Base-by-base conservation (phyloP, 805 yeast genomes). In the Metschnikowia lochheadii region DNA sequence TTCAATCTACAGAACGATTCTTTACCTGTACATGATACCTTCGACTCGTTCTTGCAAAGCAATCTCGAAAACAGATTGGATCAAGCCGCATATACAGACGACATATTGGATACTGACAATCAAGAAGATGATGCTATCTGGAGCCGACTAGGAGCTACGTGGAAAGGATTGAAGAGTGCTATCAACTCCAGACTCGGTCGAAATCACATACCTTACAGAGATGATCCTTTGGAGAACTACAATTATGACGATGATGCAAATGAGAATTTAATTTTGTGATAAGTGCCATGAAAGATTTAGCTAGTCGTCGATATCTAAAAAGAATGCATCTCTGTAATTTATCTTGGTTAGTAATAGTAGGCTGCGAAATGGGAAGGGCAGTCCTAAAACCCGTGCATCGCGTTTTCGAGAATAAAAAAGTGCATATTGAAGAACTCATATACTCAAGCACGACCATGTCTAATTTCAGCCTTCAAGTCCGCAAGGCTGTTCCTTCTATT, bases 401-500 rank as follows among this genome's bases (percentile, higher is more conserved):
- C 17, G 18, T 15, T 10, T 17, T 6, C 14, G 26, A 35, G 39
- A 23, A 13, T 26, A 33, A 44, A 44, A 44, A 44, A 44, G 40
- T 23, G 33, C 46, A 23, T 20, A 13, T n/a, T 17, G n/a, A 26
- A 14, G 20, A 6, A 23, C 23, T 36, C 40, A 26, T 14, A 10
- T 44, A 18, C 6, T 23, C 34, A 36, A 26, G 11, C 21, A 4
- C 42, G 14, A 42, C 7, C 20, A 74, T 73, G 78, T 71, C 77
- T 11, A 72, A 69, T 58, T 58, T 71, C 23, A 73, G 75, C 13
- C 59, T 71, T 42, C 89, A 86, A 63, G 83, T 91, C 6, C 85
- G 96, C 54, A 88, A 85, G 66, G 92, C 96, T 0, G 94, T 84
- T 3, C 91, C 96, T 2, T 75, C 86, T 0, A 78, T 94, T 42